Evolutionary conservation across 2,329 filamentous ascomycete species (phyloP), one percentile per base, ranked within the genome.

Genomic region (Alternaria brassicae): DNA sequence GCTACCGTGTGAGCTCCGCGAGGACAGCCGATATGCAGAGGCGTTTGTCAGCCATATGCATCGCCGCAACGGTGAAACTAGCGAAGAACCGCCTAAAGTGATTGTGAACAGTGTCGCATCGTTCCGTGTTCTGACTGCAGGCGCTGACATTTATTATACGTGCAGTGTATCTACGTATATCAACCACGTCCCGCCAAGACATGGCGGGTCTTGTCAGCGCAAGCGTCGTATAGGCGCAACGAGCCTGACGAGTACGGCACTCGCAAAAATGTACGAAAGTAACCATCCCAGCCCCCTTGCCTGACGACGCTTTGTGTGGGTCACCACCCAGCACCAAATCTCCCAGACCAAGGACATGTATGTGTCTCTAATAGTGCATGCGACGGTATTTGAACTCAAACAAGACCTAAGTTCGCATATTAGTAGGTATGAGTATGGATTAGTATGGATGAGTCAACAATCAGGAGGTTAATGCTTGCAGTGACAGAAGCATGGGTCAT

Each of bases 271-370:
- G 55, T 54, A 68, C 68, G 52, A 62, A 70, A 66, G 49, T 25
- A 58, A 63, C 56, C 10, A 47, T 57, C 69, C 70, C 62, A 73
- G 73, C 73, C 73, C 69, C 73, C 42, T 41, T 61, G 55, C 63
- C 66, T 73, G 65, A 74, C 72, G 70, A 73, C 68, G 62, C 65
- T 52, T 54, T 58, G 41, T 36, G 44, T 59, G 51, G 60, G 60
- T 41, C 57, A n/a, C 39, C 57, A n/a, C 42, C 47, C 48, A 39
- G 54, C 42, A 59, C 50, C 23, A 23, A 55, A 59, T 58, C 41
- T 60, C 30, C 53, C 58, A 51, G 12, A 34, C 40, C 56, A 49
- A 56, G 8, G 23, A 21, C 49, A 49, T 50, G 34, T 62, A 39
- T 55, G 60, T 42, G 50, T 62, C 49, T 60, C 47, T 19, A 42